Conservation (phyloP, 192 early-diverging fungal genomes). For the Coemansia brasiliensis region DNA sequence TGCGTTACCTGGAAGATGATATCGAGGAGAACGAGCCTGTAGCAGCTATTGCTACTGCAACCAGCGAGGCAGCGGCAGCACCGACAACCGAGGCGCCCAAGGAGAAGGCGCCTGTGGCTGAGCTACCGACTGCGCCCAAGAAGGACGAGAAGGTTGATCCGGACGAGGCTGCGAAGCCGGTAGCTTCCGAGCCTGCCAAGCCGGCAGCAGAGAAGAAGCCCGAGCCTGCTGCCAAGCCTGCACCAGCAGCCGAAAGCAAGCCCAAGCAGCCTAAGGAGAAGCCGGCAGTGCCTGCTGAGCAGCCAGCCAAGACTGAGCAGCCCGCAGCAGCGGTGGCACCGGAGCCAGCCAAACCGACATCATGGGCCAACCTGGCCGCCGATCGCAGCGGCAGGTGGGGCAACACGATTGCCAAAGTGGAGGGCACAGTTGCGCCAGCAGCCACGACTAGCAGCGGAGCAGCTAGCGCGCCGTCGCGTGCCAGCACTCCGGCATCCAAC, state of each 20-base stretch:
- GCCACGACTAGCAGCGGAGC: not conserved
- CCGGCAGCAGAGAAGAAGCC: slow-evolving; percentile 29
- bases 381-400: slow-evolving; percentile 60
- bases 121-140: slow-evolving; percentile 21
- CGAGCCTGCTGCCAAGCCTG: slow-evolving; percentile 11
- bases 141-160: slow-evolving; percentile 45
- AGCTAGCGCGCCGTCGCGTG: slow-evolving; percentile 21
- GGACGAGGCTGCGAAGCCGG: slow-evolving; percentile 17
- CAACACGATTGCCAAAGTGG: slow-evolving; percentile 53
- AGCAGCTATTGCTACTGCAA: slow-evolving; percentile 14
- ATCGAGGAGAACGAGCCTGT: slow-evolving; percentile 57
- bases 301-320: slow-evolving; percentile 21
- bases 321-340: slow-evolving; percentile 25
- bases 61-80: slow-evolving; percentile 3
- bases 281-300: slow-evolving; percentile 21
- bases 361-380: slow-evolving; percentile 79
- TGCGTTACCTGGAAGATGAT: slow-evolving; percentile 94
- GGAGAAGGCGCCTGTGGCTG: slow-evolving; percentile 7
- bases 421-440: slow-evolving; percentile 57
- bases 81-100: slow-evolving; percentile 2
- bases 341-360: slow-evolving; percentile 61
- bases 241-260: slow-evolving; percentile 35
- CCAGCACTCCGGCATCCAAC: slow-evolving; percentile 37
- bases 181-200: slow-evolving; percentile 26
- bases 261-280: slow-evolving; percentile 45